A percentile compares a stretch with the other conserved stretches of the same genome.
Conservation (phyloP, 768 basidiomycete genomes). For the Lentinula boryana region DNA sequence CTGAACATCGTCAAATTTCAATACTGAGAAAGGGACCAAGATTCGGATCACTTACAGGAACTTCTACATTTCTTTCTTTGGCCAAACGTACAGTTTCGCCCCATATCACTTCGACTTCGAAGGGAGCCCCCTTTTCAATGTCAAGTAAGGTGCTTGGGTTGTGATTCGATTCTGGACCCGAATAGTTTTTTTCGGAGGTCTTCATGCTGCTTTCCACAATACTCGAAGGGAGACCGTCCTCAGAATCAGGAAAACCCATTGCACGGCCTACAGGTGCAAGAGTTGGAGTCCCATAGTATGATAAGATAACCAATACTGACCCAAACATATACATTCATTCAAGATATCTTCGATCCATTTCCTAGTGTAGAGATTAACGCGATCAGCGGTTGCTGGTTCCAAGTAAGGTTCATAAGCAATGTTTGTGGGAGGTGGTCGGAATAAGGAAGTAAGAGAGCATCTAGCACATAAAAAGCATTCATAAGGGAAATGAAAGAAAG, state of each 20-base stretch:
- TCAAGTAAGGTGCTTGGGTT: conserved; percentile 62
- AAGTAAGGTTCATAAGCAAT: conserved; percentile 33
- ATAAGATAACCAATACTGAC: conserved; percentile 13
- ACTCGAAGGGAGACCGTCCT: conserved; percentile 44
- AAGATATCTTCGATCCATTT: conserved; percentile 41
- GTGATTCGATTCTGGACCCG: conserved; percentile 35
- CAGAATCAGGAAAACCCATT: conserved; percentile 41
- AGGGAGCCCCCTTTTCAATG: conserved; percentile 44
- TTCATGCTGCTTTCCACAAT: conserved; percentile 32
- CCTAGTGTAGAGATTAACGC: conserved; percentile 36
- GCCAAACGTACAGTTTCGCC: conserved; percentile 57
- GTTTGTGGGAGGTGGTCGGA: conserved; percentile 35
- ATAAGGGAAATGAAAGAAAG: background rate
- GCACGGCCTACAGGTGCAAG: conserved; percentile 14
- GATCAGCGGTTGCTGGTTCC: conserved; percentile 31
- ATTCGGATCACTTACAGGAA: conserved; percentile 12
- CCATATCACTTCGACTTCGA: conserved; percentile 63
- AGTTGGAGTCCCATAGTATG: background rate
- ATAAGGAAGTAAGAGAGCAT: conserved; percentile 43
- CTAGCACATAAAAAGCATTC: conserved; percentile 12
- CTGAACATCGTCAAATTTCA: background rate
- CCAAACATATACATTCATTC: conserved; percentile 37
- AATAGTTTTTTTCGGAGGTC: conserved; percentile 31
- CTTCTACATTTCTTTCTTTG: conserved; percentile 31
- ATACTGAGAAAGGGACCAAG: background rate